These are phyloP conservation scores for Thelonectria rubi DNA, from an alignment of 2,329 filamentous ascomycete species.

Conservation along the genomic window DNA sequence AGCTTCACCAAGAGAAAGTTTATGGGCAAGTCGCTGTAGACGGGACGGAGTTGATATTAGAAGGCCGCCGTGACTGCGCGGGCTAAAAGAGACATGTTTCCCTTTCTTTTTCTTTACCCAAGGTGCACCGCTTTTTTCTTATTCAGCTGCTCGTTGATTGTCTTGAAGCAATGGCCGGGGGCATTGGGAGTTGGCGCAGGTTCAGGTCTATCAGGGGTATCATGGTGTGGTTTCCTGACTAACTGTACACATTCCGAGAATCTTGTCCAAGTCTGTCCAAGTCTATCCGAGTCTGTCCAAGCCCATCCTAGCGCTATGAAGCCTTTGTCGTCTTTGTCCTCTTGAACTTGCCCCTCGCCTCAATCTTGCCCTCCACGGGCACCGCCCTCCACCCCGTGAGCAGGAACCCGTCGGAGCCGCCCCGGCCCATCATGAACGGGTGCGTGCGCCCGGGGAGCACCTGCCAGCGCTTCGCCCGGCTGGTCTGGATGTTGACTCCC, in stretches of 20 bases:
- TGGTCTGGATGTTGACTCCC: conserved; percentile 82
- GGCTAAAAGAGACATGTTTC: conserved; percentile 32
- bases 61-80: conserved; percentile 33
- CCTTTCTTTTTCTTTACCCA: conserved; percentile 18
- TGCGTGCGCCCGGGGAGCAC: conserved; percentile 92
- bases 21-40: conserved; percentile 90
- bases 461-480: conserved; percentile 83
- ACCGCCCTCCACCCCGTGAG: conserved; percentile 85
- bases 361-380: conserved; percentile 80
- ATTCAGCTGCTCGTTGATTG: neutral
- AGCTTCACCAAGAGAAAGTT: conserved; percentile 99
- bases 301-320: conserved; percentile 22
- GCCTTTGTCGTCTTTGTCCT: conserved; percentile 66
- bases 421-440: conserved; percentile 88
- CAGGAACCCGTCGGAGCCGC: conserved; percentile 89
- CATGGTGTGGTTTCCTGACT: conserved; percentile 30
- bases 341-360: conserved; percentile 83
- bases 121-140: conserved; percentile 4
- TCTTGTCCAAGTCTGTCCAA: conserved; percentile 8
- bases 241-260: conserved; percentile 23
- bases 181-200: conserved; percentile 25
- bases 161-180: conserved; percentile 4
- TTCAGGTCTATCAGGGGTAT: conserved; percentile 34
- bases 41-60: conserved; percentile 27
- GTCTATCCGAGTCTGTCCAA: neutral